Conservation (phyloP, 805 yeast species). For the Yarrowia yakushimensis region DNA sequence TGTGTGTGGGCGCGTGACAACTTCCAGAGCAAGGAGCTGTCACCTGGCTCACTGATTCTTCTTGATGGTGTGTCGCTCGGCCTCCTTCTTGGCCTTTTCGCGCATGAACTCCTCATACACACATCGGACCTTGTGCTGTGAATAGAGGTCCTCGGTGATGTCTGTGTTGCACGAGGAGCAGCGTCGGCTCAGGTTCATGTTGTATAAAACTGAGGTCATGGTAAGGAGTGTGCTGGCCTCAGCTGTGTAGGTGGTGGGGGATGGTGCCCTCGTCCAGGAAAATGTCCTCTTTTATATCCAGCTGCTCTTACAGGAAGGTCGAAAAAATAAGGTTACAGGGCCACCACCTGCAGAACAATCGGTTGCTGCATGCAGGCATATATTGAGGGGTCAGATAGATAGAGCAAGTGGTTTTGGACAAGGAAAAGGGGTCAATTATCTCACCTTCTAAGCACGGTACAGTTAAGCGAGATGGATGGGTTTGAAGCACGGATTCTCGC, state of each 20-base stretch:
- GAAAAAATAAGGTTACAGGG: not conserved
- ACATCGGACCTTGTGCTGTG: constrained; percentile 9
- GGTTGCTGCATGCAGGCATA: not conserved
- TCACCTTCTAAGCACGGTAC: no score
- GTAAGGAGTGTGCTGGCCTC: not conserved
- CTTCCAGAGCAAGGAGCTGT: no score
- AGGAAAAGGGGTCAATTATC: not conserved
- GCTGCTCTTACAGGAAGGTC: not conserved
- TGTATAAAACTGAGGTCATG: constrained; percentile 1
- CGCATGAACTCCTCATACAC: constrained; percentile 17
- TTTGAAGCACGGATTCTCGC: no score
- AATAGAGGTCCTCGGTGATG: not conserved
- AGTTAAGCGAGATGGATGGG: no score
- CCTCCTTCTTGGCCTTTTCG: constrained; percentile 9
- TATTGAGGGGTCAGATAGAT: not conserved
- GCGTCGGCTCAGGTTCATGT: not conserved
- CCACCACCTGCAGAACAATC: constrained; percentile 16
- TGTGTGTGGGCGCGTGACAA: not conserved
- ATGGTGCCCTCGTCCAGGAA: not conserved
- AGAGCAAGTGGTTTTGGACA: not conserved
- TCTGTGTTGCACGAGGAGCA: constrained; percentile 19
- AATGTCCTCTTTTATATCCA: not conserved
- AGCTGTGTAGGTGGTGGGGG: not conserved
- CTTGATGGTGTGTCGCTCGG: not conserved
- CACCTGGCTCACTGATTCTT: not conserved